phyloP scores from a whole-genome alignment of 345 rosid species.

The Laguncularia racemosa region DNA sequence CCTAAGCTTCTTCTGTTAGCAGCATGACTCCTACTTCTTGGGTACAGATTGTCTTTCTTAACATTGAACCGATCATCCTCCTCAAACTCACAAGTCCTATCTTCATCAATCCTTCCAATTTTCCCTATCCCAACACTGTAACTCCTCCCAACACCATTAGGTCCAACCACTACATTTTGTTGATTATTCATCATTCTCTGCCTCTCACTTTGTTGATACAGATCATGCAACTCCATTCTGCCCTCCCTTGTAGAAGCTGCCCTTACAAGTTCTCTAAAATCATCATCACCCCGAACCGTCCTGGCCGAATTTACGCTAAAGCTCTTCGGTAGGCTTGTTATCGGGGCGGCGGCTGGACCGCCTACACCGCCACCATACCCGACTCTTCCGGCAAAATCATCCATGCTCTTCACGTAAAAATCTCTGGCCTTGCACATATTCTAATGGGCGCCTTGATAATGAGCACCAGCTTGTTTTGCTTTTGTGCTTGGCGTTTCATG shows the following conservation, averaged over 20 bases:
- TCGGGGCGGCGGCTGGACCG: slow-evolving; percentile 3
- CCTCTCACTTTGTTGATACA: not conserved
- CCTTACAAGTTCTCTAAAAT: slow-evolving; percentile 11
- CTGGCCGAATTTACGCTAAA: slow-evolving; percentile 20
- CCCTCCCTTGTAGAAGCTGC: slow-evolving; percentile 12
- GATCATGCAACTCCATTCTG: not conserved
- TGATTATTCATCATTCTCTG: too few relatives aligned
- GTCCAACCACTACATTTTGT: too few relatives aligned
- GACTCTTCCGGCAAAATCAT: slow-evolving; percentile 15
- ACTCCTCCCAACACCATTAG: slow-evolving; percentile 19
- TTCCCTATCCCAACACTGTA: slow-evolving; percentile 42
- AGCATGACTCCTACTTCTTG: slow-evolving; percentile 26
- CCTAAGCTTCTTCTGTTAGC: not conserved
- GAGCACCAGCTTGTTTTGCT: slow-evolving; percentile 16
- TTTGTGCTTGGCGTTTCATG: not conserved
- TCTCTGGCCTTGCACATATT: slow-evolving; percentile 27
- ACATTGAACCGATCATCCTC: slow-evolving; percentile 11
- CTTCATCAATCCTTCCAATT: slow-evolving; percentile 45
- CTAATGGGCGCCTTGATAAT: slow-evolving; percentile 17
- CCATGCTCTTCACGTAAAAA: slow-evolving; percentile 24
- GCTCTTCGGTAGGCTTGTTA: slow-evolving; percentile 20
- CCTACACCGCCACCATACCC: slow-evolving; percentile 11
- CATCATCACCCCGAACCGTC: slow-evolving; percentile 4
- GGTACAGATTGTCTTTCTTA: slow-evolving; percentile 3
- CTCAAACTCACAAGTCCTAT: slow-evolving; percentile 30